These are phyloP conservation scores for Flaveria brownii DNA, from an alignment of 129 eudicot species.

Conservation along the genomic window DNA sequence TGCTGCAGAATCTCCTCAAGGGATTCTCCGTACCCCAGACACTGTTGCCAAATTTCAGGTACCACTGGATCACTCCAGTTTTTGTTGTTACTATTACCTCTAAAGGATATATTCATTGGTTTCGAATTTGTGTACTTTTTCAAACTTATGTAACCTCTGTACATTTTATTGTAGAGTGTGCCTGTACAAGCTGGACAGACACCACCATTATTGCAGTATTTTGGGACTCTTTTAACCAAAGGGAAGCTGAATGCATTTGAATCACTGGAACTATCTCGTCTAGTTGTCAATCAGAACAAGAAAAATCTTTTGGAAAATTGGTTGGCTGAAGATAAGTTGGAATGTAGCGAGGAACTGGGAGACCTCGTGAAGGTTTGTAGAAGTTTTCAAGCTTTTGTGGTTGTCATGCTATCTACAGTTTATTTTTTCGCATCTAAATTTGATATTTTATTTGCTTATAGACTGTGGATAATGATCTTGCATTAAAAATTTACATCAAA, in stretches of 20 bases:
- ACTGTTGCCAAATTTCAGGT: slow-evolving; percentile 98
- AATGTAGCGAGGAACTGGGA: slow-evolving; percentile 93
- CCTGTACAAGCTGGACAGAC: slow-evolving; percentile 97
- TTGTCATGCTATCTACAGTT: neutral
- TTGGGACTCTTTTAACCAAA: slow-evolving; percentile 79
- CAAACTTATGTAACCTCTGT: neutral
- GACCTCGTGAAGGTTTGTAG: slow-evolving; percentile 83
- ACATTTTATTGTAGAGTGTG: slow-evolving; percentile 61
- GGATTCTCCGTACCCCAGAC: slow-evolving; percentile 93
- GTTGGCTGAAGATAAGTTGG: slow-evolving; percentile 90
- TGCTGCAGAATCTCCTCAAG: slow-evolving; percentile 98
- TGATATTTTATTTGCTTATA: slow-evolving; percentile 26
- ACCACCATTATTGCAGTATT: slow-evolving; percentile 79
- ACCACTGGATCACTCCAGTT: neutral
- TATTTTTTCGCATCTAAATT: neutral
- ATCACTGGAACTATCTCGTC: slow-evolving; percentile 82
- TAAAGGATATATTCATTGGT: neutral
- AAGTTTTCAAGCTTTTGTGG: neutral
- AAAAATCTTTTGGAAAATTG: slow-evolving; percentile 82
- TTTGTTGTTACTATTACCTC: neutral
- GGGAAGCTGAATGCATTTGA: slow-evolving; percentile 90
- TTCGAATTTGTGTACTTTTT: neutral
- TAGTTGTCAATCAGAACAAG: slow-evolving; percentile 88
- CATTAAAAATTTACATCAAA: slow-evolving; percentile 74
- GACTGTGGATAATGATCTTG: slow-evolving; percentile 96